Evolutionary conservation across 768 basidiomycete genomes (phyloP), one percentile per base, ranked within the genome.

Genomic region (Boletus fagicola): DNA sequence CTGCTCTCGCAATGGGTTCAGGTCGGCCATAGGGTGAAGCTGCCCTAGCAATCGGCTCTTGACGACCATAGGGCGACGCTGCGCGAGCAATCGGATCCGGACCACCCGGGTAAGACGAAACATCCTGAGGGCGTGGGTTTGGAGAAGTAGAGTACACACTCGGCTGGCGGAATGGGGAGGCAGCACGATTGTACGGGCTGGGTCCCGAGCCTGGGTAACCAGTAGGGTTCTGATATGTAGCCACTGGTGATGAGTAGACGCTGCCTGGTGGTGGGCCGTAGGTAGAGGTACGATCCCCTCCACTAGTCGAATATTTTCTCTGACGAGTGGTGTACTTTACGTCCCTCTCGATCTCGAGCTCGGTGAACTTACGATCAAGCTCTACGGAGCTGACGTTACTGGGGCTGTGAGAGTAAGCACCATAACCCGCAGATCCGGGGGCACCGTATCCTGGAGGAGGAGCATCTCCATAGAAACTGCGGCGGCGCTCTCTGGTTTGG

Each of bases 401-500:
- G 22, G 69, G 65, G 30, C 66, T 72, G 39, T 70, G 62, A 33
- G 64, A 0, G 49, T 60, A 73, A 43, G 65, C 62, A 7, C 68
- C 66, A 36, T 72, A 63, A 18, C 42, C 9, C 3, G 64, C 62
- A 33, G 68, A 57, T 31, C 60, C 68, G 22, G 74, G 60, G 16
- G 58, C 3, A 3, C 57, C 61, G 40, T 67, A 69, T 68, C 65
- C 64, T 71, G 64, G 53, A 50, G 73, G 53, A 50, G 73, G 68
- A 8, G 69, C 61, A 36, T 72, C 65, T 10, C 78, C 76, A 42
- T 78, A 75, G 67, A 83, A 80, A 62, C 83, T 86, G 64, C 78
- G 81, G 49, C 83, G 78, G 48, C 83, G 79, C 64, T 85, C 81
- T 51, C 70, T 68, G 16, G 62, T 67, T 46, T 81, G 75, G 5